Conservation (phyloP, 257 asterid species). For the Solanum acaule region DNA sequence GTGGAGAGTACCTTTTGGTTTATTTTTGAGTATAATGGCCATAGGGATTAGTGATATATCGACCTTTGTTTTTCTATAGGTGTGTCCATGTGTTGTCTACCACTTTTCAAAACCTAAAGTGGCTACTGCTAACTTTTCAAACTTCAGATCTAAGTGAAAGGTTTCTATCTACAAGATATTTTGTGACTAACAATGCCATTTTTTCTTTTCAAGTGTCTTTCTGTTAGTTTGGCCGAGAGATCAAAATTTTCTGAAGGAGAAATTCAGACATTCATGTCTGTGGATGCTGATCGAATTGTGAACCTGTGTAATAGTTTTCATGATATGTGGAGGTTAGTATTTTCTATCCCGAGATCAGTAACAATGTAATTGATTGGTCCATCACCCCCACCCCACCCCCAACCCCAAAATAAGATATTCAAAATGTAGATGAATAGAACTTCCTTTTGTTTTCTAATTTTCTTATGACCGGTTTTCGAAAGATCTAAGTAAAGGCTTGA, state of each 20-base stretch:
- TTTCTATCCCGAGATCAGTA: background rate
- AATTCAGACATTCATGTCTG: constrained; percentile 97
- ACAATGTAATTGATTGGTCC: background rate
- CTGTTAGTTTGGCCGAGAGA: constrained; percentile 73
- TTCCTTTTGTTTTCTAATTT: background rate
- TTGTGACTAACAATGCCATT: background rate
- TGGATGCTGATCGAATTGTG: constrained; percentile 84
- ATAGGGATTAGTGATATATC: background rate
- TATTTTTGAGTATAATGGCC: background rate
- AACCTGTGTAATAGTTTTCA: constrained; percentile 90
- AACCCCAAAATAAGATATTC: background rate
- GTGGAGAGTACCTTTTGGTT: background rate
- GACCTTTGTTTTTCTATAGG: background rate
- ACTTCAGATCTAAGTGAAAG: background rate
- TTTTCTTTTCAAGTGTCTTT: constrained; percentile 54
- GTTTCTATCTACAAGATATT: background rate
- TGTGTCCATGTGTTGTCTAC: background rate
- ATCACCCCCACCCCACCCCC: background rate
- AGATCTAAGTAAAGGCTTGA: background rate
- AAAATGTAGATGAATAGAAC: background rate
- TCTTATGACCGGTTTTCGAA: background rate
- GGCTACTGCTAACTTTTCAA: background rate
- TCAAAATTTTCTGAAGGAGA: constrained; percentile 96
- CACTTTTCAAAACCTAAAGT: background rate
- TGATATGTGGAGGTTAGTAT: constrained; percentile 83